phyloP scores from a whole-genome alignment of 108 stramenopile species.

The Skeletonema potamos region DNA sequence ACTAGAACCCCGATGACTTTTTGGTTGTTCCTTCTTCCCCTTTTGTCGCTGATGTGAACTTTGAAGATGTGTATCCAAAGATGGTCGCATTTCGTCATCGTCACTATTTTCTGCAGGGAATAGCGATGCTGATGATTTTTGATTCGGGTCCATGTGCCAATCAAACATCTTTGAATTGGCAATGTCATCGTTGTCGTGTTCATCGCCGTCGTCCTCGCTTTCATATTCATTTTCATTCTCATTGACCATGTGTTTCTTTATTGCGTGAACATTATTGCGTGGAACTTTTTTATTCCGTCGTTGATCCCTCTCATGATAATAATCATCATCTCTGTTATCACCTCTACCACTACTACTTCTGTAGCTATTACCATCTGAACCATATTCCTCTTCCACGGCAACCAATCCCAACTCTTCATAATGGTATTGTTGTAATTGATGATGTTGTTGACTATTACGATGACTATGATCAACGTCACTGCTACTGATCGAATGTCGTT shows the following conservation, averaged over 20 bases:
- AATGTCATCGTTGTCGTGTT: not conserved
- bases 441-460: not conserved
- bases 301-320: not conserved
- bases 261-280: not conserved
- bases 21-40: not conserved
- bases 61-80: not conserved
- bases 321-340: not conserved
- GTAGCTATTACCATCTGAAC: not conserved
- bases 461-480: not conserved
- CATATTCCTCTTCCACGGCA: not conserved
- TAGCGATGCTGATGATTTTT: not conserved
- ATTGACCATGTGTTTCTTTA: not conserved
- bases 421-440: not conserved
- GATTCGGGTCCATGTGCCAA: not conserved
- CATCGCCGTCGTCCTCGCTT: not conserved
- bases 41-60: not conserved
- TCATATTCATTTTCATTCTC: not conserved
- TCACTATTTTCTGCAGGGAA: not conserved
- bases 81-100: not conserved
- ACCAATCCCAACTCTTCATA: not conserved
- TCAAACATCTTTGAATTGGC: not conserved
- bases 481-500: not conserved
- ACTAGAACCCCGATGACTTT: not conserved
- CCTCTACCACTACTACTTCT: not conserved
- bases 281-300: not conserved